Base-by-base conservation (phyloP, 2,329 filamentous ascomycete genomes). In the Aotearoamyces nothofagi region DNA sequence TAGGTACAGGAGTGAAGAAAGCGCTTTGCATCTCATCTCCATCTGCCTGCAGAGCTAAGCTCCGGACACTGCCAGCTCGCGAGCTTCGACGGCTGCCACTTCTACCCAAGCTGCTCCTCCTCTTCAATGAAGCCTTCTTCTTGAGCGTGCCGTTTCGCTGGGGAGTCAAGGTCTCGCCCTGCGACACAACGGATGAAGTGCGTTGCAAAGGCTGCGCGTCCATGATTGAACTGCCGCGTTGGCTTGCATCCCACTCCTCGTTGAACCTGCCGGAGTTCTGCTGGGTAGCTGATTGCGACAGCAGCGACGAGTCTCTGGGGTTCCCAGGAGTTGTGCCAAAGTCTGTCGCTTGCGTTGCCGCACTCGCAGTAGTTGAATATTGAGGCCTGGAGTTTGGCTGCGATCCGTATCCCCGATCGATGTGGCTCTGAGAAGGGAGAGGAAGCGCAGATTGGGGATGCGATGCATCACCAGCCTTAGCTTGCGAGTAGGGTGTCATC, bases 1-100 rank as follows among this genome's bases (percentile, higher is more conserved):
- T 94, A 3, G 86, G 90, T 17, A 98, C 78, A 1, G 90, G 90
- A 27, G 83, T 84, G 51, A 75, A 77, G 50, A 94, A 94, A 24
- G 78, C 82, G 54, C 80, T 94, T 49, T 86, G 78, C 40, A 66
- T 61, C 48, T 82, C 74, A 34, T 77, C 69, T 16, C 62, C 63
- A 4, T 62, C 68, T 34, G 79, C 73, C 34, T 81, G 79, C 32
- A 84, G 57, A 15, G 68, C 72, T 33, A 92, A 61, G 44, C 84
- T 92, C 42, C 74, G 72, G 29, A 94, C 82, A 50, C 84, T 92
- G 31, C 84, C 86, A 15, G 86, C 82, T 46, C 75, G 77, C 55
- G 81, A 69, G 52, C 82, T 92, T 42, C 75, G 70, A 30, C 78
- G 74, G 53, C 86, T 94, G 39, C 73, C 65, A 49, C 75, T 84